A percentile compares a stretch with the other conserved stretches of the same genome.
Evolutionary conservation across 805 yeast species (phyloP).

Genomic region (Yamadazyma phyllophila): DNA sequence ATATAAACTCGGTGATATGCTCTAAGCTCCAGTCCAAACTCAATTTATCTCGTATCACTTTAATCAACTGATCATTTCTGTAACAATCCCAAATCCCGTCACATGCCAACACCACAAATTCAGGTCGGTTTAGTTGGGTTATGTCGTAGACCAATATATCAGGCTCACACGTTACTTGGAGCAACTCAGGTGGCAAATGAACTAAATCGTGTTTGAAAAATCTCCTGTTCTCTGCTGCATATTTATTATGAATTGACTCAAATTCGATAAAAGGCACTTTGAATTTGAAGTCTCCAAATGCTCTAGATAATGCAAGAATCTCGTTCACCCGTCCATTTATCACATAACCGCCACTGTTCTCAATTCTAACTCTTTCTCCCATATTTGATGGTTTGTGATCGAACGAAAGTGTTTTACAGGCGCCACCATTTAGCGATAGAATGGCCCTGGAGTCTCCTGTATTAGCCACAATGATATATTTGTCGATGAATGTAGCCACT

Average conservation of each 20-base stretch:
- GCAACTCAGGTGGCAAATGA: slow-evolving; percentile 42
- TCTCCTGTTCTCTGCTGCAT: slow-evolving; percentile 21
- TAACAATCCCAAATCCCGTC: slow-evolving; percentile 51
- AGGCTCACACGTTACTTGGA: slow-evolving; percentile 45
- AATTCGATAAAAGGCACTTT: slow-evolving; percentile 36
- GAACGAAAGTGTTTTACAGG: slow-evolving; percentile 48
- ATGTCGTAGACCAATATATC: slow-evolving; percentile 40
- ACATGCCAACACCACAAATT: slow-evolving; percentile 42
- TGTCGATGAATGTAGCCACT: slow-evolving; percentile 28
- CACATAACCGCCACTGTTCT: slow-evolving; percentile 39
- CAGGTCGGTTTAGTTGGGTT: slow-evolving; percentile 21
- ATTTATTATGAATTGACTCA: slow-evolving; percentile 28
- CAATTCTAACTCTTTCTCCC: slow-evolving; percentile 45
- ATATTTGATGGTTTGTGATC: slow-evolving; percentile 45
- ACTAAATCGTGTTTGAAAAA: slow-evolving; percentile 26
- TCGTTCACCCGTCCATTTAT: slow-evolving; percentile 40
- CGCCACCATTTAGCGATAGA: slow-evolving; percentile 54
- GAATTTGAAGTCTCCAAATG: slow-evolving; percentile 45
- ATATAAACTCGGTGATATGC: slow-evolving; percentile 54
- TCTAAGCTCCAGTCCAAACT: slow-evolving; percentile 56
- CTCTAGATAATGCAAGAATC: slow-evolving; percentile 42
- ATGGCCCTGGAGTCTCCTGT: slow-evolving; percentile 77
- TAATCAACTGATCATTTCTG: slow-evolving; percentile 53
- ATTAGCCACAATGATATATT: slow-evolving; percentile 57
- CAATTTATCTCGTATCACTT: slow-evolving; percentile 55